Evolutionary conservation across 345 rosid genomes (phyloP), one percentile per base, ranked within the genome.

Genomic region (Aethionema arabicum): DNA sequence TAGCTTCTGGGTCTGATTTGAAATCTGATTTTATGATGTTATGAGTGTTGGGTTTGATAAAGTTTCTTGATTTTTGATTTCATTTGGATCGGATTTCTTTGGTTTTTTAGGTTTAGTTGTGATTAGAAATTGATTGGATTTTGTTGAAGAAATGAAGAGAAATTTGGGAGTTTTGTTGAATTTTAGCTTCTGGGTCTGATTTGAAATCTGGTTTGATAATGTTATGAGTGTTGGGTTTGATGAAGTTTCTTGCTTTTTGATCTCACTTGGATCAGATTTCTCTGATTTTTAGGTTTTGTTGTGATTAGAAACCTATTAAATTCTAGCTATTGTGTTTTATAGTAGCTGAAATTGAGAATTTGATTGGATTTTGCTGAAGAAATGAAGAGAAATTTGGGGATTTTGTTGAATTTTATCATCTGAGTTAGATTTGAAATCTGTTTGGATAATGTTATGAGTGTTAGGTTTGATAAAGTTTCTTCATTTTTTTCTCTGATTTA

Each of bases 21-120:
- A 7, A 13, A 32, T 59, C 42, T 46, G 53, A 60, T 56, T 56
- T 42, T 62, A 29, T 46, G 62, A 61, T 61, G 43, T 38, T 52
- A 0, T 48, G 72, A 47, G 13, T 39, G 30, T 36, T 0, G n/a
- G n/a, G 7, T 47, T 7, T 46, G 4, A 41, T 5, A 66, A 56
- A 61, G 67, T 52, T 54, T 69, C 27, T 31, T 69, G 74, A 49
- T 62, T 62, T 55, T 12, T 31, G 57, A 15, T n/a, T 45, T 45
- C 6, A 10, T 53, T 37, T 60, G 5, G 49, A 53, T 49, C 15
- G 11, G 9, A 8, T 33, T 35, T 32, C 6, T 59, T 7, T 68
- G n/a, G n/a, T n/a, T 21, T 21, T 21, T 21, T 21, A n/a, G n/a
- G n/a, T n/a, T n/a, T n/a, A n/a, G n/a, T n/a, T n/a, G n/a, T n/a